Evolutionary conservation across 1,284 basidiomycete species (phyloP).

Genomic region (Moniliophthora roreri): DNA sequence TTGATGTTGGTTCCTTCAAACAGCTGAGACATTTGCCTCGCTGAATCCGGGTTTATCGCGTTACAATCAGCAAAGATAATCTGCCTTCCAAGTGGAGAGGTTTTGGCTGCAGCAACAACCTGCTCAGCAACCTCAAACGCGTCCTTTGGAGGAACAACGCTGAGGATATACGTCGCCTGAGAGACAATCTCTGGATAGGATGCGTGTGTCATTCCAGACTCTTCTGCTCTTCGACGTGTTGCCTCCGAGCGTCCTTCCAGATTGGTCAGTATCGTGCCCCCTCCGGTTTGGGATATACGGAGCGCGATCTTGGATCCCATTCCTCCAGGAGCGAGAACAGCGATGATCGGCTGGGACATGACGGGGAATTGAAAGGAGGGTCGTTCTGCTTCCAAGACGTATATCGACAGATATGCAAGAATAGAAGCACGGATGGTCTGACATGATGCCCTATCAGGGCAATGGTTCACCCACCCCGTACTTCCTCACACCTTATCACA

Average conservation of each 20-base stretch:
- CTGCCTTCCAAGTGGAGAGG: conserved; percentile 3
- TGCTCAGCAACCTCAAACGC: conserved; percentile 39
- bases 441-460: too few species aligned
- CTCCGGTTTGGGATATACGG: conserved; percentile 35
- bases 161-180: conserved; percentile 40
- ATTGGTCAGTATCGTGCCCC: conserved; percentile 44
- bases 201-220: conserved; percentile 44
- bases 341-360: conserved; percentile 20
- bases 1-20: conserved; percentile 37
- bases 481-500: too few species aligned
- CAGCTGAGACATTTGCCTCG: conserved; percentile 37
- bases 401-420: too few species aligned
- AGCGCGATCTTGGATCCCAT: conserved; percentile 41
- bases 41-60: conserved; percentile 43
- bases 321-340: conserved; percentile 34
- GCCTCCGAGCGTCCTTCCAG: conserved; percentile 43
- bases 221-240: conserved; percentile 38
- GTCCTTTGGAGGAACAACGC: conserved; percentile 48
- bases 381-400: too few species aligned
- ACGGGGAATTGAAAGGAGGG: too few species aligned
- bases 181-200: conserved; percentile 37
- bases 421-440: too few species aligned
- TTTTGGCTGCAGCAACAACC: conserved; percentile 15
- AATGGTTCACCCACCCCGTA: too few species aligned
- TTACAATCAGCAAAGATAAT: conserved; percentile 47